phyloP scores from a whole-genome alignment of 331 rosid genomes.

The Malus hybrid region DNA sequence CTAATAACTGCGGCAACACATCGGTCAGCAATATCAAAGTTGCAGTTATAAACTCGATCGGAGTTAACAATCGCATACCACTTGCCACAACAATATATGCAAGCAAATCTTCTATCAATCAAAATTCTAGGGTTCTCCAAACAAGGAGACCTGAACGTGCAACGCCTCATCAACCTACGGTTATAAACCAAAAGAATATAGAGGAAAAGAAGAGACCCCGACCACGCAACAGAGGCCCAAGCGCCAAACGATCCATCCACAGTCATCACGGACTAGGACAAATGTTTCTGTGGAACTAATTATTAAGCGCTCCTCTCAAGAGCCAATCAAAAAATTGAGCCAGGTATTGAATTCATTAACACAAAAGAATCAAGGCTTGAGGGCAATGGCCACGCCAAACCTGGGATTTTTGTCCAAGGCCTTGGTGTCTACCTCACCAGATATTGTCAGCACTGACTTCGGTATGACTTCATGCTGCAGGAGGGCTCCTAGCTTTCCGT shows the following conservation, averaged over 20 bases:
- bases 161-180: slow-evolving; percentile 24
- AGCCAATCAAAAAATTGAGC: slow-evolving; percentile 65
- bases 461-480: slow-evolving; percentile 89
- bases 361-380: slow-evolving; percentile 65
- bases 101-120: not conserved
- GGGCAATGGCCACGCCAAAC: slow-evolving; percentile 80
- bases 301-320: slow-evolving; percentile 52
- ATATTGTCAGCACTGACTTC: slow-evolving; percentile 73
- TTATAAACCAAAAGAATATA: slow-evolving; percentile 15
- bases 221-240: slow-evolving; percentile 18
- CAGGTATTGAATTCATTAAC: slow-evolving; percentile 6
- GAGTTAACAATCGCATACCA: not conserved
- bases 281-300: slow-evolving; percentile 51
- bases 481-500: slow-evolving; percentile 81
- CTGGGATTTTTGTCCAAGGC: slow-evolving; percentile 71
- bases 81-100: not conserved
- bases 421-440: slow-evolving; percentile 91
- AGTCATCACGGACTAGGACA: slow-evolving; percentile 22
- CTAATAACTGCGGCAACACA: not conserved
- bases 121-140: slow-evolving; percentile 14
- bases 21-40: not conserved
- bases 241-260: slow-evolving; percentile 40
- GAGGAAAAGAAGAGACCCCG: slow-evolving; percentile 12
- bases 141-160: slow-evolving; percentile 17
- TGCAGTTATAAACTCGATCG: not conserved